Evolutionary conservation across 371 early-diverging fungal genomes (phyloP).

Genomic region (Coemansia sp.): DNA sequence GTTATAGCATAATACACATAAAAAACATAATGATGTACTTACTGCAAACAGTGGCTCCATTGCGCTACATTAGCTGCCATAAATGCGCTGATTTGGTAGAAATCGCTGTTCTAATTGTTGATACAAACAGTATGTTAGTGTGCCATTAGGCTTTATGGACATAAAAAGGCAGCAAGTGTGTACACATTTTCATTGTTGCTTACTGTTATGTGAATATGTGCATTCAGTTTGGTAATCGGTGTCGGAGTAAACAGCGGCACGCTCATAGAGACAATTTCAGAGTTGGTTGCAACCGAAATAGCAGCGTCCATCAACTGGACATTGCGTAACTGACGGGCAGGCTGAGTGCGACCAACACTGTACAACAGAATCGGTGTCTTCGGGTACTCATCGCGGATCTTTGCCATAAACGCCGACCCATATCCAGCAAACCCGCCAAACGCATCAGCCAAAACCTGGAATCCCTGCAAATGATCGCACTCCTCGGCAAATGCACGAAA

Average conservation of each 20-base stretch:
- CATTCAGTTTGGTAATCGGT: not conserved
- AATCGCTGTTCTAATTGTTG: slow-evolving; percentile 6
- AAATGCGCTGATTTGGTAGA: slow-evolving; percentile 18
- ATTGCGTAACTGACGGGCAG: slow-evolving; percentile 8
- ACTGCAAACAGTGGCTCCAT: slow-evolving; percentile 31
- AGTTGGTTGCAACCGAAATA: slow-evolving; percentile 17
- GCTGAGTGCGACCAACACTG: slow-evolving; percentile 51
- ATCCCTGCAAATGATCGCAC: slow-evolving; percentile 83
- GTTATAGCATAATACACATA: not conserved
- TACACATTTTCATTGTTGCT: not conserved
- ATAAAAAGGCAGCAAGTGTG: too few species aligned
- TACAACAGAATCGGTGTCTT: slow-evolving; percentile 71
- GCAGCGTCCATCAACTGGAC: slow-evolving; percentile 20
- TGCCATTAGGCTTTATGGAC: too few species aligned
- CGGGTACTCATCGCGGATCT: slow-evolving; percentile 73
- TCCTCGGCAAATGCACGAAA: slow-evolving; percentile 81
- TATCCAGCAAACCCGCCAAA: slow-evolving; percentile 80
- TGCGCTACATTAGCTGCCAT: slow-evolving; percentile 32
- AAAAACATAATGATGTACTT: not conserved
- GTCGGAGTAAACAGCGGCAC: slow-evolving; percentile 36
- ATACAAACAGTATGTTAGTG: not conserved
- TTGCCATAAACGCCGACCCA: slow-evolving; percentile 62
- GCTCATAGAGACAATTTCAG: slow-evolving; percentile 31
- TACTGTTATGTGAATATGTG: slow-evolving; percentile 11
- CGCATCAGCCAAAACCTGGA: slow-evolving; percentile 74